Evolutionary conservation across 352 stramenopile species (phyloP).

Genomic region (Phytophthora rubi): DNA sequence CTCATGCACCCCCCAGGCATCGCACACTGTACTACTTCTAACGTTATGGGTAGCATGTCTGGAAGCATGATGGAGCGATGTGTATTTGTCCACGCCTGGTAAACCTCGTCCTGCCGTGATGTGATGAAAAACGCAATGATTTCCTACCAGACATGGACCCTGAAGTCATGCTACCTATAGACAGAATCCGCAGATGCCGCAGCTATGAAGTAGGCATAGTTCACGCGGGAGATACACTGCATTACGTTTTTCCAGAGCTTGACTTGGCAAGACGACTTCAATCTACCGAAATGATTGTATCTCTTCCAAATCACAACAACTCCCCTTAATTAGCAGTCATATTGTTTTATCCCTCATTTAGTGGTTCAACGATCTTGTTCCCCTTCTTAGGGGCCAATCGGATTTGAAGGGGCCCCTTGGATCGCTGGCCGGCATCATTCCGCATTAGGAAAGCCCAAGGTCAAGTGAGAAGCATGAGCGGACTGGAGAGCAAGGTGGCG

Average conservation of each 20-base stretch:
- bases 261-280: neutral
- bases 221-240: too few species aligned
- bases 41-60: too few species aligned
- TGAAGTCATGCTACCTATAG: too few species aligned
- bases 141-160: too few species aligned
- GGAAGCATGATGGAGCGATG: too few species aligned
- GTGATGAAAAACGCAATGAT: too few species aligned
- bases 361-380: neutral
- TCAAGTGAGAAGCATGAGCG: slow-evolving; percentile 1
- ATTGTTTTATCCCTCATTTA: neutral
- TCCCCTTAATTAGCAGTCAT: neutral
- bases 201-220: neutral
- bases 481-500: slow-evolving; percentile 31
- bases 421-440: neutral
- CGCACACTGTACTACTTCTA: too few species aligned
- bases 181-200: neutral
- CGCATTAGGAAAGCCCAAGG: neutral
- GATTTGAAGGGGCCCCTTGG: neutral
- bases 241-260: too few species aligned
- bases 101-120: too few species aligned
- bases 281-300: neutral
- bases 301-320: neutral
- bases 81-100: too few species aligned
- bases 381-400: neutral
- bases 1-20: too few species aligned